A percentile compares a stretch with the other conserved stretches of the same genome.
These are phyloP conservation scores for Blepharisma japonicum DNA, from an alignment of 73 alveolate species.

Conservation along the genomic window DNA sequence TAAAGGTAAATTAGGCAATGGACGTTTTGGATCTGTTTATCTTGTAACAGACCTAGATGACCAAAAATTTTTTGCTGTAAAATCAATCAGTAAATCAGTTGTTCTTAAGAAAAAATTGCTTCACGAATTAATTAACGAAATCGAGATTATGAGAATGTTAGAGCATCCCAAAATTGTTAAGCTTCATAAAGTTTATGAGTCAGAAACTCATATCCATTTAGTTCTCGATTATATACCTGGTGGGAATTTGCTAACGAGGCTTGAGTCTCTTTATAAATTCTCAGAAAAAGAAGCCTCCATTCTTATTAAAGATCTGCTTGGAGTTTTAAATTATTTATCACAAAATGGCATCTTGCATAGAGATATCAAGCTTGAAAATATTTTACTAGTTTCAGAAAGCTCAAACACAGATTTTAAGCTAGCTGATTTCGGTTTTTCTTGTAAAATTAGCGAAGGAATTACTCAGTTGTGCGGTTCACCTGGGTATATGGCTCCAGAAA, in stretches of 20 bases:
- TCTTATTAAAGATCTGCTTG: background rate
- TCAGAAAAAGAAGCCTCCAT: background rate
- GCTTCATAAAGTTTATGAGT: slow-evolving; percentile 6
- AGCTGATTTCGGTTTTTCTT: background rate
- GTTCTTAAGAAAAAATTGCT: no score
- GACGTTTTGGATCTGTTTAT: slow-evolving; percentile 68
- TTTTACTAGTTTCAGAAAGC: background rate
- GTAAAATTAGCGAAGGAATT: background rate
- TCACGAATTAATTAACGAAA: background rate
- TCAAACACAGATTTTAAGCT: background rate
- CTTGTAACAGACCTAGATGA: slow-evolving; percentile 49
- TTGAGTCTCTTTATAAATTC: background rate
- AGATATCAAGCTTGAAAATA: slow-evolving; percentile 10
- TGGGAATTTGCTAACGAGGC: background rate
- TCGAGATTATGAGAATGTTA: background rate
- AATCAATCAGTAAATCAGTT: slow-evolving; percentile 24
- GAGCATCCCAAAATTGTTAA: background rate
- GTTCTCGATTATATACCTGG: background rate
- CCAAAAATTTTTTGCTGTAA: slow-evolving; percentile 65
- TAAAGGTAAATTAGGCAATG: slow-evolving; percentile 59
- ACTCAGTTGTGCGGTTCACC: background rate
- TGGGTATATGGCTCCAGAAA: slow-evolving; percentile 25
- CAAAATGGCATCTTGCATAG: background rate
- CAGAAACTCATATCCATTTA: background rate
- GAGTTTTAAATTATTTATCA: background rate